A percentile compares a stretch with the other conserved stretches of the same genome.
Evolutionary conservation across 2,329 filamentous ascomycete species (phyloP).

Genomic region (Septoria linicola): DNA sequence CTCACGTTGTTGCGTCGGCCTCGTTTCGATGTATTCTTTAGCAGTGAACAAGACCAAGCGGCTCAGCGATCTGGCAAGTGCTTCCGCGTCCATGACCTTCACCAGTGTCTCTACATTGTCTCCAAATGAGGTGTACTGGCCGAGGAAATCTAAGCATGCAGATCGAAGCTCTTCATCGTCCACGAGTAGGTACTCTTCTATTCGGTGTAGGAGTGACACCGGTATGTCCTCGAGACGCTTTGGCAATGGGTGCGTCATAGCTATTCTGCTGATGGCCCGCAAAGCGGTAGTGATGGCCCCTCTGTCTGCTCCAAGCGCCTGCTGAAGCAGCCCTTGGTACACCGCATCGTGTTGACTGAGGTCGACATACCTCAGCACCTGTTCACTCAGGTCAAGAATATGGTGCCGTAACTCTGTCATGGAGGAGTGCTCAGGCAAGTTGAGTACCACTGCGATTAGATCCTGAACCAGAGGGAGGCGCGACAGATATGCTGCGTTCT

Average conservation of each 20-base stretch:
- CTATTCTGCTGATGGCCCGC: conserved; percentile 79
- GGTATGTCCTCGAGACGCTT: conserved; percentile 76
- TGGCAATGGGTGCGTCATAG: conserved; percentile 77
- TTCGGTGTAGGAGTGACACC: conserved; percentile 60
- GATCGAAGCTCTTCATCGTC: conserved; percentile 89
- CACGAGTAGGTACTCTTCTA: conserved; percentile 72
- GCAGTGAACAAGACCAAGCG: conserved; percentile 64
- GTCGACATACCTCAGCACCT: conserved; percentile 77
- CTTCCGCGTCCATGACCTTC: conserved; percentile 60
- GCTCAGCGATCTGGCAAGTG: conserved; percentile 74
- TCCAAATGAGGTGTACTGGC: conserved; percentile 86
- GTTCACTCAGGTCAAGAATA: conserved; percentile 86
- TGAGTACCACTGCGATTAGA: conserved; percentile 76
- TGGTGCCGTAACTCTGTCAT: conserved; percentile 86
- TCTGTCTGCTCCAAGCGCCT: conserved; percentile 63
- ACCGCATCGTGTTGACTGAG: conserved; percentile 72
- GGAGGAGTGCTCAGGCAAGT: conserved; percentile 68
- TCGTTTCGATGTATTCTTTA: conserved; percentile 28
- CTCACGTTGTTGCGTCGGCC: conserved; percentile 19
- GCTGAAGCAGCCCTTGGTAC: conserved; percentile 68
- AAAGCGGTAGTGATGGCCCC: conserved; percentile 78
- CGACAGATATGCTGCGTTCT: conserved; percentile 81
- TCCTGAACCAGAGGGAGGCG: conserved; percentile 75
- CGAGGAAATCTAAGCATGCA: conserved; percentile 88
- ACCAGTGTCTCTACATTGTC: conserved; percentile 77